Percentiles rank a stretch among this genome's conserved stretches.
phyloP scores from a whole-genome alignment of 2,329 filamentous ascomycete species.

The Alternaria consortialis region DNA sequence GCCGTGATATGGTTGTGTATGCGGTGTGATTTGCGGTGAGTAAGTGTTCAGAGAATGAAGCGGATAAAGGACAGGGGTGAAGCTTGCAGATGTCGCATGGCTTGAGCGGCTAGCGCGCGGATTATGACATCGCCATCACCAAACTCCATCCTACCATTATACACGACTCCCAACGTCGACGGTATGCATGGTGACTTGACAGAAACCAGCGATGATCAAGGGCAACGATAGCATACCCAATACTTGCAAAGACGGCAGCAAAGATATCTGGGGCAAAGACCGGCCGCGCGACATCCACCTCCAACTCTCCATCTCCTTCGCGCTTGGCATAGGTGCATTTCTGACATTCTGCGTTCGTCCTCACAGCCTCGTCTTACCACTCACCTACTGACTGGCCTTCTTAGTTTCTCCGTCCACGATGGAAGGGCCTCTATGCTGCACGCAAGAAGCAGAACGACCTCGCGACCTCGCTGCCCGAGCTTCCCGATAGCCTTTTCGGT shows the following conservation, averaged over 20 bases:
- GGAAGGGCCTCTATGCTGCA: conserved; percentile 89
- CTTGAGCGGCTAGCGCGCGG: conserved; percentile 17
- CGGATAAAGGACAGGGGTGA: neutral
- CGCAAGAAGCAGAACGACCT: conserved; percentile 77
- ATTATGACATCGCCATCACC: conserved; percentile 17
- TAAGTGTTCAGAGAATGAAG: neutral
- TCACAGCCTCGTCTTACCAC: conserved; percentile 5
- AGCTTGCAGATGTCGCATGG: conserved; percentile 2
- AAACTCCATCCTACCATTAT: conserved; percentile 10
- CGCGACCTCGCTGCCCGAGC: conserved; percentile 73
- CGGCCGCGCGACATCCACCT: conserved; percentile 59
- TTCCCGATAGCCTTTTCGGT: conserved; percentile 86
- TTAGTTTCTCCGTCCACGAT: conserved; percentile 85
- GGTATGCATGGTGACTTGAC: conserved; percentile 21
- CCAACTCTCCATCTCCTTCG: conserved; percentile 76
- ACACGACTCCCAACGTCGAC: conserved; percentile 13
- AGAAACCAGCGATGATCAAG: conserved; percentile 31
- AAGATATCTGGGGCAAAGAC: conserved; percentile 45
- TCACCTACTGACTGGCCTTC: conserved; percentile 33
- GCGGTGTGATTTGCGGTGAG: conserved; percentile 4
- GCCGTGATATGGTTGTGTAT: neutral
- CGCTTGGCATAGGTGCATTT: conserved; percentile 75
- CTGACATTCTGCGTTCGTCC: conserved; percentile 75
- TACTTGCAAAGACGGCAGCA: conserved; percentile 25
- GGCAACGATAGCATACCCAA: neutral